Percentiles rank a stretch among this genome's conserved stretches.
phyloP scores from a whole-genome alignment of 2,329 filamentous ascomycete species.

The Sporothrix luriei region DNA sequence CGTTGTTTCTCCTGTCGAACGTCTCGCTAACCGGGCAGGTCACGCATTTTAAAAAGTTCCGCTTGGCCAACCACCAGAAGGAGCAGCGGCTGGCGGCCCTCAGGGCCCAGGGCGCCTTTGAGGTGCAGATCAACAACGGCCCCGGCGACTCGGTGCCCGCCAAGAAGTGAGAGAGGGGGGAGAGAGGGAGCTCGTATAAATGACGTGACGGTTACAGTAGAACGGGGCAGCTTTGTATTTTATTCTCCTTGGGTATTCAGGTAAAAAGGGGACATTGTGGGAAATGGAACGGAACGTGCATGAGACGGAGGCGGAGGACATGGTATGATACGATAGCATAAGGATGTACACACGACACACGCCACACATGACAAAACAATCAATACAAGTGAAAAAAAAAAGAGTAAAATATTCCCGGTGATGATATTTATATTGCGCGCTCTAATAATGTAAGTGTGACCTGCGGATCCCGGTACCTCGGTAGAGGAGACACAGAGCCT shows the following conservation, averaged over 20 bases:
- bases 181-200: too few relatives aligned
- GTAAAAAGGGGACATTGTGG: too few relatives aligned
- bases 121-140: constrained; percentile 48
- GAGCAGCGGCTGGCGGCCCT: constrained; percentile 76
- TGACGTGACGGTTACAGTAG: neutral
- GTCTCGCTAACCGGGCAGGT: constrained; percentile 59
- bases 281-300: too few relatives aligned
- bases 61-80: constrained; percentile 89
- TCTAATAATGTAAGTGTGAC: neutral
- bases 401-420: too few relatives aligned
- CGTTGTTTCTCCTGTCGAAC: neutral
- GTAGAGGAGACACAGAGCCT: too few relatives aligned
- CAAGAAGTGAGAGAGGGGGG: neutral
- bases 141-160: constrained; percentile 35
- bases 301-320: too few relatives aligned
- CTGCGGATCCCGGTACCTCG: too few relatives aligned
- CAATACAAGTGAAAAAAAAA: neutral
- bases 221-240: neutral
- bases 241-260: neutral
- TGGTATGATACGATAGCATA: neutral
- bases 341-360: constrained; percentile 10
- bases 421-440: neutral
- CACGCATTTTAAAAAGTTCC: constrained; percentile 96
- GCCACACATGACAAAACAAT: neutral
- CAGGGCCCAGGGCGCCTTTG: constrained; percentile 69